phyloP scores from a whole-genome alignment of 2,329 filamentous ascomycete genomes.

The Incumbomyces delicatus region DNA sequence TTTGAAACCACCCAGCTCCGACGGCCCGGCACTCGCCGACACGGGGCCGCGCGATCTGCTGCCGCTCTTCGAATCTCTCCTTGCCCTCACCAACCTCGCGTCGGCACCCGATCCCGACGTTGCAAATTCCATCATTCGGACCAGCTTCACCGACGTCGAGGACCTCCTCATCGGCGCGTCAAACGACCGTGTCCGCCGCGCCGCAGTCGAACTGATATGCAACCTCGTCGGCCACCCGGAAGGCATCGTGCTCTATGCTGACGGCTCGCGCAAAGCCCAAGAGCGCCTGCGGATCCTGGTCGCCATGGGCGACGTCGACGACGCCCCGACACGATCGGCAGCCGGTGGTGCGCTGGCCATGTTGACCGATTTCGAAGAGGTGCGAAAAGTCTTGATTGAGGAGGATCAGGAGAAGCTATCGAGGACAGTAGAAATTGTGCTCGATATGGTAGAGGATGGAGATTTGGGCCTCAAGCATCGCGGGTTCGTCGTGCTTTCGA shows the following conservation, averaged over 20 bases:
- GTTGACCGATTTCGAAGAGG: slow-evolving; percentile 66
- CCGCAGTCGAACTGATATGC: slow-evolving; percentile 79
- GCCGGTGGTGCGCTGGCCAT: slow-evolving; percentile 83
- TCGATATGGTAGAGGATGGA: slow-evolving; percentile 66
- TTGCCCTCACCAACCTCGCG: slow-evolving; percentile 89
- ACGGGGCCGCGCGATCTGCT: slow-evolving; percentile 61
- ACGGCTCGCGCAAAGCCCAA: slow-evolving; percentile 53
- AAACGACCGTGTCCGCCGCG: slow-evolving; percentile 68
- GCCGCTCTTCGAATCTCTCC: slow-evolving; percentile 78
- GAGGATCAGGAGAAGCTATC: slow-evolving; percentile 42
- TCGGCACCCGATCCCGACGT: slow-evolving; percentile 42
- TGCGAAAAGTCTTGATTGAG: slow-evolving; percentile 57
- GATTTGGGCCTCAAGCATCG: slow-evolving; percentile 48
- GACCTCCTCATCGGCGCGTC: slow-evolving; percentile 64
- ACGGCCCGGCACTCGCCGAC: slow-evolving; percentile 32
- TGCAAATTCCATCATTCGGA: slow-evolving; percentile 62
- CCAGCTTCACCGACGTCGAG: slow-evolving; percentile 67
- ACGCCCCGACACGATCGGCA: slow-evolving; percentile 66
- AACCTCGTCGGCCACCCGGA: slow-evolving; percentile 54
- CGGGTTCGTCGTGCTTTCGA: slow-evolving; percentile 65
- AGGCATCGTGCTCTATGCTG: slow-evolving; percentile 38
- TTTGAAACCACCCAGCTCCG: slow-evolving; percentile 52
- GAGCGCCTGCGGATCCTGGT: slow-evolving; percentile 74
- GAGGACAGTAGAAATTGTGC: slow-evolving; percentile 63
- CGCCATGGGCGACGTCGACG: slow-evolving; percentile 78